Evolutionary conservation across 2,329 filamentous ascomycete genomes (phyloP).

Genomic region (Diaporthe destruens): DNA sequence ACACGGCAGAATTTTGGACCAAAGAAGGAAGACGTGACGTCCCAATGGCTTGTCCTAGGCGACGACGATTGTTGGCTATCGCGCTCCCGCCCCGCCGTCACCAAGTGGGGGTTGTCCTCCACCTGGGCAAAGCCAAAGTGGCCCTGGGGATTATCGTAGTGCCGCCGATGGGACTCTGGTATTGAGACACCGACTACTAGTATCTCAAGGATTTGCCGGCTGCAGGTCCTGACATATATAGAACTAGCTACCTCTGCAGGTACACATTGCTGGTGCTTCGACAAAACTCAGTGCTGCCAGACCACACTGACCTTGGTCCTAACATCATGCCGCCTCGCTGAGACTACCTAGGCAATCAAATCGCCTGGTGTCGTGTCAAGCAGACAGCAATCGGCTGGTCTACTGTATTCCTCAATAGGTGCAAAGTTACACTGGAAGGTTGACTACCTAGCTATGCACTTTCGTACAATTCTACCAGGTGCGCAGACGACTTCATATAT

Average conservation of each 20-base stretch:
- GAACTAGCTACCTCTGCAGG: background rate
- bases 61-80: constrained; percentile 22
- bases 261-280: background rate
- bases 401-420: background rate
- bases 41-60: constrained; percentile 21
- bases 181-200: background rate
- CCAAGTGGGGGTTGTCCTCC: constrained; percentile 23
- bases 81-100: constrained; percentile 29
- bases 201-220: constrained; percentile 19
- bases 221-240: background rate
- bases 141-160: constrained; percentile 24
- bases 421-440: background rate
- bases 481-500: background rate
- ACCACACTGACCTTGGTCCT: background rate
- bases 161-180: constrained; percentile 6
- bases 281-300: background rate
- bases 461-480: background rate
- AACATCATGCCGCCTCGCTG: no score
- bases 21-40: constrained; percentile 26
- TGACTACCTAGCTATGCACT: background rate
- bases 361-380: no score
- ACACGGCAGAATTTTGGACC: constrained; percentile 7
- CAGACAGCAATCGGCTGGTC: no score
- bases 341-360: background rate
- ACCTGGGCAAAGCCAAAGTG: constrained; percentile 20